phyloP scores from a whole-genome alignment of 768 basidiomycete genomes.

The Boletales sp. region DNA sequence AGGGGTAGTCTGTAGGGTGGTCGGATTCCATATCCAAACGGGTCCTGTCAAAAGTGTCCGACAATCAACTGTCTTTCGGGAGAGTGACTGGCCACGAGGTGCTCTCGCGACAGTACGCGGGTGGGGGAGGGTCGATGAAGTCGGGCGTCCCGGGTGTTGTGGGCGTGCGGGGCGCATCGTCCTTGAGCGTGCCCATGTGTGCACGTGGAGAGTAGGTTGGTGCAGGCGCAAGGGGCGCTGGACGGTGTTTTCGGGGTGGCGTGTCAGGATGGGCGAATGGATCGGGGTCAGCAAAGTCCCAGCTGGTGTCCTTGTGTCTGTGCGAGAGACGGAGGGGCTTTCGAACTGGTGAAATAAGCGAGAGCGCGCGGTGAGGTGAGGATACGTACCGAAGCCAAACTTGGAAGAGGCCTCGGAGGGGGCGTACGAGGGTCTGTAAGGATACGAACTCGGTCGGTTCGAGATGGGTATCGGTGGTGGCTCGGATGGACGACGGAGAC shows the following conservation, averaged over 20 bases:
- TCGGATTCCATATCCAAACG: no score
- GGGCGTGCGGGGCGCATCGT: constrained; percentile 12
- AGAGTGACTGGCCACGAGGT: no score
- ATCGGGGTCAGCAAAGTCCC: constrained; percentile 32
- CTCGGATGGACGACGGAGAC: constrained; percentile 16
- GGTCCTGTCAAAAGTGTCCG: no score
- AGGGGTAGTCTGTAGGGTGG: no score
- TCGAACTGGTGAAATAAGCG: constrained; percentile 8
- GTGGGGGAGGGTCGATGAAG: constrained; percentile 25
- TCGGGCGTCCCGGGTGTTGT: constrained; percentile 20
- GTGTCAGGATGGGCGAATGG: constrained; percentile 6
- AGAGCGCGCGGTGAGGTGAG: no score
- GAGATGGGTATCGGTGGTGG: not conserved
- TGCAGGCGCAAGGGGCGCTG: constrained; percentile 5
- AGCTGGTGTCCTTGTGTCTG: constrained; percentile 16
- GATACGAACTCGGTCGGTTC: no score
- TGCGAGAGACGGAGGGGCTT: constrained; percentile 24
- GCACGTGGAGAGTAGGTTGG: constrained; percentile 9
- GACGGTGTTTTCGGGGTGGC: not conserved
- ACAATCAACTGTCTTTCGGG: no score
- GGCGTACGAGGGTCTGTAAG: constrained; percentile 22
- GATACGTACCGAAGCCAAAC: constrained; percentile 25
- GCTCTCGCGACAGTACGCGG: constrained; percentile 21
- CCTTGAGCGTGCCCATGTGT: constrained; percentile 20
- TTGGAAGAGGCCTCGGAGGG: constrained; percentile 26